Percentiles rank a stretch among this genome's conserved stretches.
Conservation (phyloP, 1,284 basidiomycete genomes). For the Omphalotus olearius region DNA sequence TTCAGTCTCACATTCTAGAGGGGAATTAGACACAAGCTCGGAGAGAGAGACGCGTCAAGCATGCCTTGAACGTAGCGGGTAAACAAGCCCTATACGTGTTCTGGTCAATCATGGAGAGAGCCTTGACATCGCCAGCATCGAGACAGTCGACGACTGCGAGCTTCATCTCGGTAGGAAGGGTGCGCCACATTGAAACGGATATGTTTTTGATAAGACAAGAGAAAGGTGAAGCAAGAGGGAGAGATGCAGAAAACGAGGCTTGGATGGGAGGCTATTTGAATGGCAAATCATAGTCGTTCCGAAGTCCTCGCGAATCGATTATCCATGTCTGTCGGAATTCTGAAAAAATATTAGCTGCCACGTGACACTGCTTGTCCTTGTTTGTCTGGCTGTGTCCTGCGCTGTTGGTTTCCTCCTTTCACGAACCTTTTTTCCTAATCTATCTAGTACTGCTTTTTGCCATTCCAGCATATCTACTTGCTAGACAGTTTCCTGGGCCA, state of each 20-base stretch:
- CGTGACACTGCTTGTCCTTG: too few species aligned
- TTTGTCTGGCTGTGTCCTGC: too few species aligned
- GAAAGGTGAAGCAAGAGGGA: neutral
- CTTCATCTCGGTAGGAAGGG: constrained; percentile 63
- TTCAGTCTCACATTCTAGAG: constrained; percentile 48
- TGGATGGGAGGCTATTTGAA: constrained; percentile 5
- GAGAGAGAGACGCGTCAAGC: constrained; percentile 16
- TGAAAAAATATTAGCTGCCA: too few species aligned
- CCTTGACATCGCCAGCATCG: constrained; percentile 37
- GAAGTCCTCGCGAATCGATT: neutral
- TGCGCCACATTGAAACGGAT: constrained; percentile 8
- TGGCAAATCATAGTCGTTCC: neutral
- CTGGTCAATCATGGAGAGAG: constrained; percentile 40
- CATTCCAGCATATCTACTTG: too few species aligned
- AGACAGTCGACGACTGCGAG: constrained; percentile 51
- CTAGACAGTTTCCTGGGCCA: too few species aligned
- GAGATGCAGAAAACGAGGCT: neutral
- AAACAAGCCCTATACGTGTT: constrained; percentile 50
- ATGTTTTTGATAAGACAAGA: neutral
- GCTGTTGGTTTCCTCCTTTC: too few species aligned
- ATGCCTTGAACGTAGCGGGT: constrained; percentile 54
- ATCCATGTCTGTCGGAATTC: neutral
- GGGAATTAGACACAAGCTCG: neutral
- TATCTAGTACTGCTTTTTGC: too few species aligned
- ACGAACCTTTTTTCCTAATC: too few species aligned